Evolutionary conservation across 169 alveolate genomes (phyloP).

Genomic region (Cryptosporidium sp.): DNA sequence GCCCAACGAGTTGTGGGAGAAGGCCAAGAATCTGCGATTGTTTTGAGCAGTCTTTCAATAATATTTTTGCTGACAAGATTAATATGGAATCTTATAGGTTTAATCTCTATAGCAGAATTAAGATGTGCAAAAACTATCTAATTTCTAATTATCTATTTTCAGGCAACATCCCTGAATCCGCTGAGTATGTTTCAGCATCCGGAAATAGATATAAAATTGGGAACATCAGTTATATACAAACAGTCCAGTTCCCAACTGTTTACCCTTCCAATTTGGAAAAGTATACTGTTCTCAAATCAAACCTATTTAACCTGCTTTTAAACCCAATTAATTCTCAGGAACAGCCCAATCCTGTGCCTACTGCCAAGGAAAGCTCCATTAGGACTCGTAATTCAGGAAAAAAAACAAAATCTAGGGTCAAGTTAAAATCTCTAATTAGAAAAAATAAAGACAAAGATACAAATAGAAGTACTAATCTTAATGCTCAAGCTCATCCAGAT

Average conservation of each 20-base stretch:
- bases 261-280: background rate
- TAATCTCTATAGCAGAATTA: background rate
- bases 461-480: background rate
- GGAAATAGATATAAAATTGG: background rate
- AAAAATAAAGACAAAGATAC: background rate
- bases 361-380: background rate
- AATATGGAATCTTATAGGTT: background rate
- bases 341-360: background rate
- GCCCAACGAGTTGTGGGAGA: background rate
- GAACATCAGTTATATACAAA: background rate
- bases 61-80: background rate
- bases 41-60: background rate
- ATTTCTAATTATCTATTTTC: constrained; percentile 17
- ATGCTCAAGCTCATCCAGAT: background rate
- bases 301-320: background rate
- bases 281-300: background rate
- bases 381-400: background rate
- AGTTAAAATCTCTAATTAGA: background rate
- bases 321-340: background rate
- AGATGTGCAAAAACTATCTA: constrained; percentile 5
- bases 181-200: constrained; percentile 8
- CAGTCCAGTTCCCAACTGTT: background rate
- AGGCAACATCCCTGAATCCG: constrained; percentile 13
- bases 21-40: background rate
- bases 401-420: background rate